Evolutionary conservation across 306 rosid species (phyloP).

Genomic region (Castanea mollissima): DNA sequence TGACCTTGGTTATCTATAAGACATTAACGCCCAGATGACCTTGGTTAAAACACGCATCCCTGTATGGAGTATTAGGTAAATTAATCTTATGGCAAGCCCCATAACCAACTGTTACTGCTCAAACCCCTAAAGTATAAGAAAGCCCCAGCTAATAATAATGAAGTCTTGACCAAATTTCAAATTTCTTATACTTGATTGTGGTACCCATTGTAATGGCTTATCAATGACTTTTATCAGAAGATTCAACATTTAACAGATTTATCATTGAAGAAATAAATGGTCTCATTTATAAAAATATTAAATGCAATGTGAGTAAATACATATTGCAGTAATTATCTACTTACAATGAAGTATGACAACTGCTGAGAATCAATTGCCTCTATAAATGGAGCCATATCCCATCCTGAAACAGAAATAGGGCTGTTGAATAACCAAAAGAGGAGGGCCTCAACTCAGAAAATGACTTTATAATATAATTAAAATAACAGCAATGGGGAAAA

Average conservation of each 20-base stretch:
- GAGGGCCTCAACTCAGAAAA: neutral
- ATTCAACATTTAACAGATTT: neutral
- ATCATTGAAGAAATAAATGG: neutral
- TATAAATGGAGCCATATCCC: conserved; percentile 99
- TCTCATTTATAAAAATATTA: neutral
- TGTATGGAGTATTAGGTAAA: neutral
- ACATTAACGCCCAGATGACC: neutral
- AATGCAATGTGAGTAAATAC: neutral
- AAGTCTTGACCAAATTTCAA: neutral
- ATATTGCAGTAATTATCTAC: conserved; percentile 18
- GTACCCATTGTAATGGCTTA: neutral
- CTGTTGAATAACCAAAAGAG: conserved; percentile 6
- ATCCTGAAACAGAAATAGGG: conserved; percentile 57
- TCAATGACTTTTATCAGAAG: neutral
- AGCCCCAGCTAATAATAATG: neutral
- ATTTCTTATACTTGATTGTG: neutral
- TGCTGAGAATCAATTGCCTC: conserved; percentile 88
- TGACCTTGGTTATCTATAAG: neutral
- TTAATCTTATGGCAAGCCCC: neutral
- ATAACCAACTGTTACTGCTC: neutral
- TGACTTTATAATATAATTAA: neutral
- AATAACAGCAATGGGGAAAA: neutral
- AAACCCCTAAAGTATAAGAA: neutral
- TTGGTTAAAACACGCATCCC: neutral
- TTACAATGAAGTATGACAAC: conserved; percentile 58